Percentiles rank a stretch among this genome's conserved stretches.
phyloP scores from a whole-genome alignment of 768 basidiomycete genomes.

The Boletus rubescentipes region DNA sequence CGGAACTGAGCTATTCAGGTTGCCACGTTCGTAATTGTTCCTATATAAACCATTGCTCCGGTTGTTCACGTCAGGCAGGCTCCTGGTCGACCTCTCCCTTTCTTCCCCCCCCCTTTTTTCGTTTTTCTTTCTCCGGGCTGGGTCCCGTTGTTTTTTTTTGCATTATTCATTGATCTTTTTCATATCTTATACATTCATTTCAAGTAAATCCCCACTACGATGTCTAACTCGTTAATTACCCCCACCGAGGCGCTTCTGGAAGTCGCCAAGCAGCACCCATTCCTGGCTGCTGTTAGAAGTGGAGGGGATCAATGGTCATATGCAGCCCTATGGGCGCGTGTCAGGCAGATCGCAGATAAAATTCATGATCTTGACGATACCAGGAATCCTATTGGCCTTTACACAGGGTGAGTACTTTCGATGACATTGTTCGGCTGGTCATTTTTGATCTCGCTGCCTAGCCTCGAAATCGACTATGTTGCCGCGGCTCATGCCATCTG shows the following conservation, averaged over 20 bases:
- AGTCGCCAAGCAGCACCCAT: slow-evolving; percentile 31
- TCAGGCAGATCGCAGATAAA: slow-evolving; percentile 25
- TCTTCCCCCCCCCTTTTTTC: slow-evolving; percentile 1
- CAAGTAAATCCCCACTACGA: slow-evolving; percentile 1
- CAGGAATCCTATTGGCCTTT: slow-evolving; percentile 27
- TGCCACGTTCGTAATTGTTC: not conserved
- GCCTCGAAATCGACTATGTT: slow-evolving; percentile 30
- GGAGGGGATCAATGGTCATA: slow-evolving; percentile 28
- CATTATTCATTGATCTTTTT: not conserved
- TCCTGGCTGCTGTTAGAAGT: slow-evolving; percentile 12
- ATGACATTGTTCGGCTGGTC: not conserved
- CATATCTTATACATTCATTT: not conserved
- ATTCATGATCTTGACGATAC: slow-evolving; percentile 24
- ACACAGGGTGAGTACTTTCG: slow-evolving; percentile 18
- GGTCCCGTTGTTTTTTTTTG: slow-evolving; percentile 5
- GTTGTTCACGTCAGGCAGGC: not conserved
- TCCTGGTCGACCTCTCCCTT: slow-evolving; percentile 12
- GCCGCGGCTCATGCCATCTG: slow-evolving; percentile 31
- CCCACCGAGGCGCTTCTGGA: slow-evolving; percentile 32
- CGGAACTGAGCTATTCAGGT: not conserved
- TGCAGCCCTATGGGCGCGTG: slow-evolving; percentile 28
- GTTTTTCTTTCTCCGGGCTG: slow-evolving; percentile 18
- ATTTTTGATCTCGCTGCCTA: not conserved
- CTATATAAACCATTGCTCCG: slow-evolving; percentile 14
- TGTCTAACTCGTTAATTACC: slow-evolving; percentile 20